Evolutionary conservation across 148 eudicot species (phyloP), one percentile per base, ranked within the genome.

Genomic region (Rhododendron vialii): DNA sequence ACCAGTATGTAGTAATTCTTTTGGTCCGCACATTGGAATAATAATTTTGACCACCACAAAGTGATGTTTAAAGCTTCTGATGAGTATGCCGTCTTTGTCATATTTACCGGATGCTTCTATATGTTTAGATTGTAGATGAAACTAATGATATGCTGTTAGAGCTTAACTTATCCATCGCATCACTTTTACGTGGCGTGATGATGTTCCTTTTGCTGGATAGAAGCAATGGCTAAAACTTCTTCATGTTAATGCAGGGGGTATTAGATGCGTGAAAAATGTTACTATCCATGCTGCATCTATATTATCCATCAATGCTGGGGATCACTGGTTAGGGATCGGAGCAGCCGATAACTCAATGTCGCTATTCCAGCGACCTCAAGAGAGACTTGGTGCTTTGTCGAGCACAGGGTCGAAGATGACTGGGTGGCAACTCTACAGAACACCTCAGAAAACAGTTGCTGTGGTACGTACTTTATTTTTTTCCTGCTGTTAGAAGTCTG

Each of bases 331-430:
- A 28, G 98, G 98, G 57, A 93, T 97, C 3, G 99, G 96, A 57
- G 99, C 99, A 79, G 98, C 98, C 1, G 99, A 97, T 91, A 97
- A 97, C 87, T 94, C 99, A 35, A 94, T 97, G 99, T 97, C 99
- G 48, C 90, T 97, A 20, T 97, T 92, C 80, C 91, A 97, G 85
- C 94, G 98, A 10, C 95, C 98, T 78, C 98, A 96, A 88, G 99
- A 96, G 87, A 93, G 99, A 85, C 91, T 93, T 22, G 98, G 94
- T 47, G 94, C 95, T 43, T 85, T 92, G 38, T 88, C 98, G 73
- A 86, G 87, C 83, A 63, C 95, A 4, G 98, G 95, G 18, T 89
- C 96, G 28, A 97, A 94, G 90, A 91, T 91, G 80, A 88, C 92
- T 28, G 96, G 95, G 71, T 97, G 99, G 99, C 99, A 97, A 90